Percentiles rank a stretch among this genome's conserved stretches.
These are phyloP conservation scores for Lecanicillium sp. DNA, from an alignment of 2,329 filamentous ascomycete genomes.

Conservation along the genomic window DNA sequence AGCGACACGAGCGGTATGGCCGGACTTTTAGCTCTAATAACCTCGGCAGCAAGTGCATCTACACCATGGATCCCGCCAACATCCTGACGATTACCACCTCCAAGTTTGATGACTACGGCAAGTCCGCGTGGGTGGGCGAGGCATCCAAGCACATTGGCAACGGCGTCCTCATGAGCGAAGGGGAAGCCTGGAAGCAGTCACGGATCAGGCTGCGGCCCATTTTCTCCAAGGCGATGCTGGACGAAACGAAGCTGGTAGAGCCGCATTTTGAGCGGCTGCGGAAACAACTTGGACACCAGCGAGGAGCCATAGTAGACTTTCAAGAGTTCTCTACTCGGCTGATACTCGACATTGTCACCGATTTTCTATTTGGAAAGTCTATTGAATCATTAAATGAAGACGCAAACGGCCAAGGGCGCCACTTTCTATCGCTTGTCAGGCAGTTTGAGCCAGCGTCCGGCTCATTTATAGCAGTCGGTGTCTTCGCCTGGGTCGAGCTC, in stretches of 20 bases:
- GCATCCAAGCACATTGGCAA: conserved; percentile 7
- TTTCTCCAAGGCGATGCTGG: conserved; percentile 4
- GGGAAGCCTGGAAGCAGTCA: conserved; percentile 2
- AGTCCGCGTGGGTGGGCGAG: conserved; percentile 7
- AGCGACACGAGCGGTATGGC: conserved; percentile 1
- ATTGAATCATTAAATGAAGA: not conserved
- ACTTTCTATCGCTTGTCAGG: conserved; percentile 5
- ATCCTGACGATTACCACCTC: conserved; percentile 4
- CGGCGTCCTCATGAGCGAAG: conserved; percentile 8
- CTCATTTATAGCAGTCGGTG: conserved; percentile 5
- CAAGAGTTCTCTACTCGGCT: conserved; percentile 3
- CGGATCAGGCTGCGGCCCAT: conserved; percentile 2
- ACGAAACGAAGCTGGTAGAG: conserved; percentile 4
- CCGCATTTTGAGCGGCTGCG: conserved; percentile 1
- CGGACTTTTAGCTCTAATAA: conserved; percentile 2
- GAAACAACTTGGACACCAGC: not conserved
- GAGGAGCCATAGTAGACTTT: conserved; percentile 2
- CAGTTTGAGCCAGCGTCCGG: conserved; percentile 6
- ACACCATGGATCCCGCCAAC: conserved; percentile 7
- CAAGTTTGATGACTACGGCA: conserved; percentile 5
- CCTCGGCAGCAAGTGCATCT: conserved; percentile 6
- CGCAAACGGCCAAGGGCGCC: not conserved
- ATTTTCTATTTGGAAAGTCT: conserved; percentile 6
- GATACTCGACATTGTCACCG: conserved; percentile 7
- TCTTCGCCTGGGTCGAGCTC: conserved; percentile 4